Evolutionary conservation across 495 filamentous ascomycete species (phyloP).

Genomic region (Xylaria curta): DNA sequence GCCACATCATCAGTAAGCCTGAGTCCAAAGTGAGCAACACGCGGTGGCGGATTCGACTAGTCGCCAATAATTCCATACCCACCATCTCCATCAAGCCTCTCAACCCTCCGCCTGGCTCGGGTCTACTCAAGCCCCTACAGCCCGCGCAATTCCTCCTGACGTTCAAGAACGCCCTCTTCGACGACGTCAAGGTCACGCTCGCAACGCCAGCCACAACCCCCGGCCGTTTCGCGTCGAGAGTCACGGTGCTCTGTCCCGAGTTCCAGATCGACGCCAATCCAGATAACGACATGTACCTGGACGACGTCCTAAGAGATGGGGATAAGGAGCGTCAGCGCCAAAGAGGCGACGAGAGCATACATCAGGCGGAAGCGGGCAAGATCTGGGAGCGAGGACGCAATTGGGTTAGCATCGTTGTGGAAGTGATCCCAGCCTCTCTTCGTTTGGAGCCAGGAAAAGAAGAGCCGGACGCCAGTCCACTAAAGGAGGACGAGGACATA

Average conservation of each 20-base stretch:
- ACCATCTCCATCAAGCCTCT: slow-evolving; percentile 74
- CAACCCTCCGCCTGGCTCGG: slow-evolving; percentile 45
- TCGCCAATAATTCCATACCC: slow-evolving; percentile 89
- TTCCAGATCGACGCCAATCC: slow-evolving; percentile 95
- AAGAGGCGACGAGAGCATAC: slow-evolving; percentile 41
- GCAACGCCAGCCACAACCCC: slow-evolving; percentile 84
- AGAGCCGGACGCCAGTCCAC: slow-evolving; percentile 37
- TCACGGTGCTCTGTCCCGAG: slow-evolving; percentile 92
- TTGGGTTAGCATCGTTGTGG: slow-evolving; percentile 90
- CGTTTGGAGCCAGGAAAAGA: slow-evolving; percentile 40
- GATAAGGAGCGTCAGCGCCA: slow-evolving; percentile 47
- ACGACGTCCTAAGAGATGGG: slow-evolving; percentile 75
- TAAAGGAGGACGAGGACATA: slow-evolving; percentile 82
- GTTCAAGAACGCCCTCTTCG: slow-evolving; percentile 92
- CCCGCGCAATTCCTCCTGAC: slow-evolving; percentile 86
- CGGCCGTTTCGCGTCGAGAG: slow-evolving; percentile 74
- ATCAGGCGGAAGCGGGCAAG: slow-evolving; percentile 85
- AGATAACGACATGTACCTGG: slow-evolving; percentile 77
- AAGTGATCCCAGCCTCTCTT: slow-evolving; percentile 77
- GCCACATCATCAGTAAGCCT: slow-evolving; percentile 95
- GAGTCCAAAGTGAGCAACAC: slow-evolving; percentile 86
- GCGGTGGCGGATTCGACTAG: slow-evolving; percentile 85
- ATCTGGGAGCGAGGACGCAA: slow-evolving; percentile 95
- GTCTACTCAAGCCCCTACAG: slow-evolving; percentile 65
- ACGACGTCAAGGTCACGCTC: slow-evolving; percentile 82